Conservation (phyloP, 2,329 filamentous ascomycete genomes). For the Pseudogymnoascus destructans region DNA sequence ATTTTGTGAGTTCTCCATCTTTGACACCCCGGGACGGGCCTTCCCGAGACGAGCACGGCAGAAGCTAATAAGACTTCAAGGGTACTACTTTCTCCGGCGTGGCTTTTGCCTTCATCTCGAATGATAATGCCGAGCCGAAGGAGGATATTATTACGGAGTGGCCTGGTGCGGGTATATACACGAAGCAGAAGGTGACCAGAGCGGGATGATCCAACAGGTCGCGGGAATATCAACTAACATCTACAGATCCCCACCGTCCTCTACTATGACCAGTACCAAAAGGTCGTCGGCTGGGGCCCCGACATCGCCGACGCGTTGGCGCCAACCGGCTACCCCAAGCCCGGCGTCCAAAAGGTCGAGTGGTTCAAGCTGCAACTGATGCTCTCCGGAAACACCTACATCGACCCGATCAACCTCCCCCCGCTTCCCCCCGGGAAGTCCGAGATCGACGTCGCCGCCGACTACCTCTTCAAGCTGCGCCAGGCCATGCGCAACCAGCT, state of each 20-base stretch:
- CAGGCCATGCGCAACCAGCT: conserved; percentile 93
- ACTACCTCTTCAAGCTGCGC: conserved; percentile 95
- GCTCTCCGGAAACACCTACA: conserved; percentile 97
- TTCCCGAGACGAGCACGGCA: neutral
- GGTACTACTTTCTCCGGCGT: conserved; percentile 97
- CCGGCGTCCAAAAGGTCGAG: conserved; percentile 95
- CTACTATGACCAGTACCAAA: conserved; percentile 98
- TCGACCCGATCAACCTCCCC: conserved; percentile 96
- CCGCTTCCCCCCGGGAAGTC: conserved; percentile 95
- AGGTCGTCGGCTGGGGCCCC: conserved; percentile 98
- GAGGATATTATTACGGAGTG: conserved; percentile 99
- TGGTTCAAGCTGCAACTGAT: conserved; percentile 99
- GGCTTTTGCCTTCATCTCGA: conserved; percentile 79
- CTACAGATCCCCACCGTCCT: conserved; percentile 90
- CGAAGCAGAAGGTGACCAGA: conserved; percentile 79
- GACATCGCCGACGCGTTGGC: conserved; percentile 95
- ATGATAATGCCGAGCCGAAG: conserved; percentile 92
- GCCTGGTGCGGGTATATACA: conserved; percentile 94
- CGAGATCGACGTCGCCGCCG: conserved; percentile 97
- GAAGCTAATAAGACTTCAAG: conserved; percentile 31
- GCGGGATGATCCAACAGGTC: conserved; percentile 2
- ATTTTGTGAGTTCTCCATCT: conserved; percentile 59
- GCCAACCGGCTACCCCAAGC: conserved; percentile 93
- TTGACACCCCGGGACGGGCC: conserved; percentile 10
- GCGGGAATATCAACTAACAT: conserved; percentile 15